phyloP scores from a whole-genome alignment of 331 rosid genomes.

The Spiraea crenata region DNA sequence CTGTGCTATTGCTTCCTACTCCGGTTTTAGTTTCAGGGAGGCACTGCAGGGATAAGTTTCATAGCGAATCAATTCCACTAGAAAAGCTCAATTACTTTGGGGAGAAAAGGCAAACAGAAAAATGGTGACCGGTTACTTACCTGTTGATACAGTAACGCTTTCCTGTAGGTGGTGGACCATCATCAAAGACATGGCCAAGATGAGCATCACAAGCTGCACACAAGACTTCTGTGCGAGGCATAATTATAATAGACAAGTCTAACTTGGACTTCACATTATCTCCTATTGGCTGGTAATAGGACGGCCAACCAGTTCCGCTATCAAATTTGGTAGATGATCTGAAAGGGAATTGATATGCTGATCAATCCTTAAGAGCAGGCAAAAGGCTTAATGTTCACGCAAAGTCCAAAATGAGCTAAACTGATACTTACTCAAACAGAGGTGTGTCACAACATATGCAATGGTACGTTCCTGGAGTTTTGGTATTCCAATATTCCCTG shows the following conservation, averaged over 20 bases:
- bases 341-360: constrained; percentile 5
- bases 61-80: constrained; percentile 20
- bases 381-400: neutral
- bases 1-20: constrained; percentile 21
- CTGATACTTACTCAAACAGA: constrained; percentile 68
- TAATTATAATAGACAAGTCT: constrained; percentile 77
- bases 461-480: constrained; percentile 68
- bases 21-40: constrained; percentile 66
- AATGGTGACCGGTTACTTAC: constrained; percentile 23
- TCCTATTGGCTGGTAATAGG: constrained; percentile 77
- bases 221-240: constrained; percentile 94
- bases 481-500: constrained; percentile 89
- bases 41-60: constrained; percentile 51
- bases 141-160: constrained; percentile 92
- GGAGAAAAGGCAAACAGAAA: neutral
- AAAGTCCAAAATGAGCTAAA: neutral
- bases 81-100: neutral
- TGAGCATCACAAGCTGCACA: constrained; percentile 87
- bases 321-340: constrained; percentile 90
- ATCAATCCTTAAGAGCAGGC: neutral
- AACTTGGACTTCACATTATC: constrained; percentile 71
- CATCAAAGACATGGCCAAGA: constrained; percentile 94
- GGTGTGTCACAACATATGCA: constrained; percentile 91
- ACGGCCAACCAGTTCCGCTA: constrained; percentile 99
- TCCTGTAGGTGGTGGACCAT: constrained; percentile 91